phyloP scores from a whole-genome alignment of 345 rosid genomes.

The Populus tremula region DNA sequence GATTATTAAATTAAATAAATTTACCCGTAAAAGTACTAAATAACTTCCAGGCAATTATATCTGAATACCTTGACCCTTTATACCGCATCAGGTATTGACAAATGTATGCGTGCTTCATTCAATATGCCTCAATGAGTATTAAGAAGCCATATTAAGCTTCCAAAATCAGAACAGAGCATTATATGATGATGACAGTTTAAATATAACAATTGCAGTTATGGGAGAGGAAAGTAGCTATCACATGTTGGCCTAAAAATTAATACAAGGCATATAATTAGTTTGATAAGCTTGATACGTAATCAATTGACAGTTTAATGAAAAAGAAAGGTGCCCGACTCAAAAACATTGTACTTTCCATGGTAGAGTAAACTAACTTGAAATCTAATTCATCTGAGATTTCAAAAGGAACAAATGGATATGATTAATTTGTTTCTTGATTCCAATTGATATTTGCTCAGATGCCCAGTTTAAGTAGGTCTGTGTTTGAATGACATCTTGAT shows the following conservation, averaged over 20 bases:
- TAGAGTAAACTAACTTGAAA: not conserved
- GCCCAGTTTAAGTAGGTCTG: no score
- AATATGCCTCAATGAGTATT: not conserved
- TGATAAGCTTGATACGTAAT: not conserved
- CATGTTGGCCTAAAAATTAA: not conserved
- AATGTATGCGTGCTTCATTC: not conserved
- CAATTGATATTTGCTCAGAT: no score
- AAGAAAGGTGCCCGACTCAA: not conserved
- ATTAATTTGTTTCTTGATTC: no score
- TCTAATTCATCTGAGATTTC: no score
- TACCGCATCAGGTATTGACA: not conserved
- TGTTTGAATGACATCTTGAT: no score
- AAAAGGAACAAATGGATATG: no score
- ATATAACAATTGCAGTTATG: not conserved
- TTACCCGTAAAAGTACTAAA: no score
- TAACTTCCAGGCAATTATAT: not conserved
- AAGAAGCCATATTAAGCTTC: not conserved
- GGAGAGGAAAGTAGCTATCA: not conserved
- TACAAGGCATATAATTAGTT: not conserved
- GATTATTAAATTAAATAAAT: no score
- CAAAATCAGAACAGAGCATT: not conserved
- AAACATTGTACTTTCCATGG: not conserved
- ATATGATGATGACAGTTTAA: no score
- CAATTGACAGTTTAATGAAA: constrained; percentile 4
- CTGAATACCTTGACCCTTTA: not conserved